Evolutionary conservation across 805 yeast species (phyloP).

Genomic region (Zygotorulaspora sp.): DNA sequence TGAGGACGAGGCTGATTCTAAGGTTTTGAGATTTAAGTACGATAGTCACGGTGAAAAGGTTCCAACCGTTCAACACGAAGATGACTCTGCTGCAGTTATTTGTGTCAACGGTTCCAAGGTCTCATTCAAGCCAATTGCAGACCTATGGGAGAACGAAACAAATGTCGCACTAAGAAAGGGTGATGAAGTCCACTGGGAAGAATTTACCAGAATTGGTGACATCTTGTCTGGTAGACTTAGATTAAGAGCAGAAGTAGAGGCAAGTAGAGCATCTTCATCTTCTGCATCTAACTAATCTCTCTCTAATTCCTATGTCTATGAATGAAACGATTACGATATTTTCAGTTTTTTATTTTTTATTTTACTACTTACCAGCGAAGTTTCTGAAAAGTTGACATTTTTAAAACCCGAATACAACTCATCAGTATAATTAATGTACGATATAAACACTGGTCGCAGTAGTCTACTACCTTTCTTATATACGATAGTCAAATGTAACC

Average conservation of each 20-base stretch:
- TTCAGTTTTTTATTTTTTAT: too few relatives aligned
- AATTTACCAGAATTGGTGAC: constrained; percentile 54
- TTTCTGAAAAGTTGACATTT: too few relatives aligned
- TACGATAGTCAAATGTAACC: too few relatives aligned
- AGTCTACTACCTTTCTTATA: not conserved
- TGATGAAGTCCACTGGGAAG: constrained; percentile 61
- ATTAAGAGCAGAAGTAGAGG: constrained; percentile 41
- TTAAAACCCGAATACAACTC: too few relatives aligned
- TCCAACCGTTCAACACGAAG: constrained; percentile 42
- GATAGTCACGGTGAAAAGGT: constrained; percentile 44
- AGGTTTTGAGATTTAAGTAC: constrained; percentile 50
- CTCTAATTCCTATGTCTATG: constrained; percentile 1
- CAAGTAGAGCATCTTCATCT: constrained; percentile 5
- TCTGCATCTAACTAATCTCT: constrained; percentile 6
- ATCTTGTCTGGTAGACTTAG: constrained; percentile 67
- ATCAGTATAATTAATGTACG: not conserved
- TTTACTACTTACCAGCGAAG: too few relatives aligned
- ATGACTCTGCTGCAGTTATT: constrained; percentile 52
- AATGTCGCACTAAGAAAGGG: constrained; percentile 63
- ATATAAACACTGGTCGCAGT: not conserved
- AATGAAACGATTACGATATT: constrained; percentile 3
- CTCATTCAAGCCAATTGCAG: constrained; percentile 51
- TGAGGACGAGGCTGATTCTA: constrained; percentile 39
- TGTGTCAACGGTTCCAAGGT: constrained; percentile 68
- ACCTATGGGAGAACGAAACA: constrained; percentile 57